Conservation (phyloP, 2,329 filamentous ascomycete genomes). For the Scytalidium lignicola region DNA sequence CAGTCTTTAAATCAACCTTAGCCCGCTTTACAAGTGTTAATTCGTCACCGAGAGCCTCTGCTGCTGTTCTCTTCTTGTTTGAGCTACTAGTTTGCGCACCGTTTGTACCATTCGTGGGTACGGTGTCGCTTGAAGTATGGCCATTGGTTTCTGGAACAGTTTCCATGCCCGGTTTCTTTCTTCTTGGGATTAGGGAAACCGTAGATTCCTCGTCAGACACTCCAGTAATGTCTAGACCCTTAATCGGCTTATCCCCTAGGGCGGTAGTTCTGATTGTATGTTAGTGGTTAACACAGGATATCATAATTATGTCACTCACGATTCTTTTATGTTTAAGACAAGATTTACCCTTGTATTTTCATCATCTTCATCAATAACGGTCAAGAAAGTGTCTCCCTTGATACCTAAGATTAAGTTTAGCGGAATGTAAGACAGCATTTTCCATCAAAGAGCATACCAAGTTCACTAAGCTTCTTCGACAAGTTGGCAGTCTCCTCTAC, state of each 20-base stretch:
- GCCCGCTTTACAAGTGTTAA: conserved; percentile 19
- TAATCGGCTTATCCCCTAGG: conserved; percentile 49
- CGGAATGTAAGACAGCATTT: conserved; percentile 16
- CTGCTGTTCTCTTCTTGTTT: conserved; percentile 27
- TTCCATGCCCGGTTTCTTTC: conserved; percentile 12
- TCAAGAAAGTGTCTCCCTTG: conserved; percentile 69
- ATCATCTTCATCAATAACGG: conserved; percentile 77
- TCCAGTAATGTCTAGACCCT: conserved; percentile 25
- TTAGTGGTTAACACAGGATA: conserved; percentile 3
- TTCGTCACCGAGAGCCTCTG: conserved; percentile 17
- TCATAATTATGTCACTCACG: conserved; percentile 37
- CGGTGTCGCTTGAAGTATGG: not conserved
- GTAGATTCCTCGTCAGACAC: conserved; percentile 7
- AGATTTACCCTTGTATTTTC: conserved; percentile 73
- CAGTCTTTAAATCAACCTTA: conserved; percentile 35
- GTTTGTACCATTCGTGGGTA: conserved; percentile 9
- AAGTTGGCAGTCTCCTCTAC: conserved; percentile 85
- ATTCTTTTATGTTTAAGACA: conserved; percentile 62
- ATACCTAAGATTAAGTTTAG: conserved; percentile 45
- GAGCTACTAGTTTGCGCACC: conserved; percentile 1
- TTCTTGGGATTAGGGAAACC: conserved; percentile 20
- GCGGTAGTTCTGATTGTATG: conserved; percentile 16
- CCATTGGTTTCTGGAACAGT: conserved; percentile 11
- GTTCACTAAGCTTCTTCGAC: conserved; percentile 68
- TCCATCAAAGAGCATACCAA: conserved; percentile 45